These are phyloP conservation scores for Hirschioporus abietinus DNA, from an alignment of 768 basidiomycete species.

Conservation along the genomic window DNA sequence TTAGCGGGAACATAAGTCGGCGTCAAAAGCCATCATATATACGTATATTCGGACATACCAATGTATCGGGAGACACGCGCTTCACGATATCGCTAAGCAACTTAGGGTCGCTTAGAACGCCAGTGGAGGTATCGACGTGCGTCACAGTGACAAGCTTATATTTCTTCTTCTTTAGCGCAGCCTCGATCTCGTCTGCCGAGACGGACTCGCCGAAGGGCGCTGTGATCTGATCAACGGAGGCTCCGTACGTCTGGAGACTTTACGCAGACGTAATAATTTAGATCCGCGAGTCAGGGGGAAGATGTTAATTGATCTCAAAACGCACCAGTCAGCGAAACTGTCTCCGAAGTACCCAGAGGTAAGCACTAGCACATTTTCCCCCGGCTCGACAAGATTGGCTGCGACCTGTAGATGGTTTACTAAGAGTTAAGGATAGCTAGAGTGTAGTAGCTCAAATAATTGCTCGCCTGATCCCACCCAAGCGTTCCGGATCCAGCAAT, in stretches of 20 bases:
- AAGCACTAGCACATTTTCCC: constrained; percentile 76
- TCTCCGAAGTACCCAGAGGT: constrained; percentile 95
- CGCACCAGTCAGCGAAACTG: constrained; percentile 80
- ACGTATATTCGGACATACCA: constrained; percentile 42
- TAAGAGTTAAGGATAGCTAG: constrained; percentile 4
- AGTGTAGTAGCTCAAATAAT: constrained; percentile 7
- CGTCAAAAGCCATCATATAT: constrained; percentile 11
- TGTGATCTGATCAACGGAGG: constrained; percentile 76
- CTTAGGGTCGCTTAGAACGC: constrained; percentile 83
- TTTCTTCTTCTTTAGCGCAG: constrained; percentile 67
- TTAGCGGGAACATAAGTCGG: constrained; percentile 21
- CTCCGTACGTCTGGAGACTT: constrained; percentile 85
- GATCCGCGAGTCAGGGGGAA: not conserved
- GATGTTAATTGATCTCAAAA: constrained; percentile 9
- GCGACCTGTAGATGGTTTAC: constrained; percentile 61
- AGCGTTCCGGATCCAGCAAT: constrained; percentile 93
- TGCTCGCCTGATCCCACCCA: constrained; percentile 87
- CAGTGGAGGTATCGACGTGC: constrained; percentile 91
- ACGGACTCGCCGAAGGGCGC: constrained; percentile 82
- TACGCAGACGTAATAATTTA: not conserved
- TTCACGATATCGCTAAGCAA: constrained; percentile 68
- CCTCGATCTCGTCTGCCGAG: constrained; percentile 50
- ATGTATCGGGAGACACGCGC: constrained; percentile 76
- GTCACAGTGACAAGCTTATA: constrained; percentile 92
- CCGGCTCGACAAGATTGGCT: constrained; percentile 82